phyloP scores from a whole-genome alignment of 2,329 filamentous ascomycete genomes.

The Hawksworthiomyces lignivorus region DNA sequence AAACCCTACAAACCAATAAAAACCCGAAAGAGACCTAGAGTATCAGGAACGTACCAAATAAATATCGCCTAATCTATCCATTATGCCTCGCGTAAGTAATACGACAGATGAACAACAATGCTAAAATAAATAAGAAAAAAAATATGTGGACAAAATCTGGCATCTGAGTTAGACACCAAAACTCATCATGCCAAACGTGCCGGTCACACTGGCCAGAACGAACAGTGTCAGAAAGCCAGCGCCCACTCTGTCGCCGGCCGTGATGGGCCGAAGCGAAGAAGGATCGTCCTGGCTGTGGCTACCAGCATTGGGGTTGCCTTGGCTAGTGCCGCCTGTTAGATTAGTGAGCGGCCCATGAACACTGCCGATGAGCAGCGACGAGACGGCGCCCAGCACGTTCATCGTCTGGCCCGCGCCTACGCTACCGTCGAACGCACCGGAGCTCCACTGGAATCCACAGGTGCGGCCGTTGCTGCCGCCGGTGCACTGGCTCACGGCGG shows the following conservation, averaged over 20 bases:
- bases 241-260: constrained; percentile 57
- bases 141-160: too few relatives aligned
- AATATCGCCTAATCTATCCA: too few relatives aligned
- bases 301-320: constrained; percentile 38
- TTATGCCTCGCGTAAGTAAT: too few relatives aligned
- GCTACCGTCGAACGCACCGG: constrained; percentile 38
- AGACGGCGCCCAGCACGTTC: constrained; percentile 44
- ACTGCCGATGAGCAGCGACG: constrained; percentile 31
- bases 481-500: constrained; percentile 41
- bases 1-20: too few relatives aligned
- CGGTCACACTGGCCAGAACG: constrained; percentile 32
- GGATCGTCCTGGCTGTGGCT: constrained; percentile 23
- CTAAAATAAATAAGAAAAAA: not conserved
- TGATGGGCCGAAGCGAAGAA: constrained; percentile 30
- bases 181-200: constrained; percentile 29
- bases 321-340: constrained; percentile 41
- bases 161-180: constrained; percentile 14
- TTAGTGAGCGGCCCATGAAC: constrained; percentile 29
- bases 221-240: constrained; percentile 57
- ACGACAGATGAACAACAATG: not conserved
- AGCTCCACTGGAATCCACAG: constrained; percentile 49
- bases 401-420: constrained; percentile 49
- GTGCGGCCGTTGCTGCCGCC: constrained; percentile 32
- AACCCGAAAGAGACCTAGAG: too few relatives aligned
- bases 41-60: too few relatives aligned